Evolutionary conservation across 176 grass and related monocot species (phyloP).

Genomic region (Carex kokanica): DNA sequence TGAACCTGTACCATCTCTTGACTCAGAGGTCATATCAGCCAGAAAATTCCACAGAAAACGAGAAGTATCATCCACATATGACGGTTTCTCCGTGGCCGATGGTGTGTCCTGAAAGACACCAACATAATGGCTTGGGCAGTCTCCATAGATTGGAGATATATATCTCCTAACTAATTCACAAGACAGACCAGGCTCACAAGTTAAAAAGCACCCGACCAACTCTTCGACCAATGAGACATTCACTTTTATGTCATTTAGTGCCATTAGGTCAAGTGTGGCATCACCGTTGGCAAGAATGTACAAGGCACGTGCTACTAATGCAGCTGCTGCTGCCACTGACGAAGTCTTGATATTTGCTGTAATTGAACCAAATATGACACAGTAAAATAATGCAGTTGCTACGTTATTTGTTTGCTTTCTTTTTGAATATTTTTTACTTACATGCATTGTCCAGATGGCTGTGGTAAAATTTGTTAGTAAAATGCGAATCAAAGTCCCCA

Average conservation of each 20-base stretch:
- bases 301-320: conserved; percentile 61
- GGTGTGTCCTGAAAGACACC: conserved; percentile 75
- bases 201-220: conserved; percentile 66
- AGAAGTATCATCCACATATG: conserved; percentile 80
- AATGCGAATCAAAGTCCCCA: conserved; percentile 86
- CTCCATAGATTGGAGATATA: conserved; percentile 40
- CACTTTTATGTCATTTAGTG: conserved; percentile 78
- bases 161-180: conserved; percentile 63
- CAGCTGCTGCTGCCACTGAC: conserved; percentile 76
- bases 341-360: conserved; percentile 85
- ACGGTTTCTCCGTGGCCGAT: conserved; percentile 45
- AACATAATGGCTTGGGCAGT: conserved; percentile 89
- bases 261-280: conserved; percentile 56
- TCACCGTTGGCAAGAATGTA: conserved; percentile 74
- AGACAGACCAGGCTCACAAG: conserved; percentile 82
- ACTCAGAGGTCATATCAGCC: conserved; percentile 53
- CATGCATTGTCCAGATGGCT: conserved; percentile 72
- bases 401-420: not conserved
- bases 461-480: conserved; percentile 81
- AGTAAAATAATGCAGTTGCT: not conserved
- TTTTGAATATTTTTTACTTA: conserved; percentile 38
- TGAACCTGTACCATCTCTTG: conserved; percentile 34
- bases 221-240: conserved; percentile 82
- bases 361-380: not conserved
- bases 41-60: conserved; percentile 96